A percentile compares a stretch with the other conserved stretches of the same genome.
phyloP scores from a whole-genome alignment of 2,329 filamentous ascomycete species.

The Xylaria sp. region DNA sequence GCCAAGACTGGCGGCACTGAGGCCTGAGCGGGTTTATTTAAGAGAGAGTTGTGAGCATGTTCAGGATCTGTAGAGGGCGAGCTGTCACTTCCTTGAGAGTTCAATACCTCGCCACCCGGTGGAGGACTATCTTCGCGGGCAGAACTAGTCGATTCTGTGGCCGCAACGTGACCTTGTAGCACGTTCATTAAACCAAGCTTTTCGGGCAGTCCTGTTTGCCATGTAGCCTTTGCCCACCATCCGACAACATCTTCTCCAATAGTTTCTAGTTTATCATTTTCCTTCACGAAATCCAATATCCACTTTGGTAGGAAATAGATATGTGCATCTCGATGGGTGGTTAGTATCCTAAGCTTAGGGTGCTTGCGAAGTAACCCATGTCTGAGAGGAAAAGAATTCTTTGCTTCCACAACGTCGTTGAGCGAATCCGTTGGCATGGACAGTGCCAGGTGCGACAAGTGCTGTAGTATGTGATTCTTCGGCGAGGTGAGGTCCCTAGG shows the following conservation, averaged over 20 bases:
- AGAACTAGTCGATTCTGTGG: slow-evolving; percentile 53
- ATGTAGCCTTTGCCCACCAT: slow-evolving; percentile 94
- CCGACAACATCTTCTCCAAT: slow-evolving; percentile 92
- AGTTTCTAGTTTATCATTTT: slow-evolving; percentile 84
- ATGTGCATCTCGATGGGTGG: slow-evolving; percentile 87
- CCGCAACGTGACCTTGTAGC: slow-evolving; percentile 59
- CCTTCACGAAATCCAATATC: slow-evolving; percentile 84
- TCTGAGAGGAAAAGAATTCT: slow-evolving; percentile 77
- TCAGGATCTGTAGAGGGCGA: slow-evolving; percentile 38
- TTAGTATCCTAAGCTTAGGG: slow-evolving; percentile 81
- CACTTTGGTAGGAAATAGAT: slow-evolving; percentile 94
- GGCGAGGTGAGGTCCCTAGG: slow-evolving; percentile 66
- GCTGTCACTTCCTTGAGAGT: slow-evolving; percentile 39
- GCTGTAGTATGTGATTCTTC: slow-evolving; percentile 71
- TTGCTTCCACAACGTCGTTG: slow-evolving; percentile 82
- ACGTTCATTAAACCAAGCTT: slow-evolving; percentile 80
- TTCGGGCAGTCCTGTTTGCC: slow-evolving; percentile 82
- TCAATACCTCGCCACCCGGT: slow-evolving; percentile 32
- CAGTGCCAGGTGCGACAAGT: slow-evolving; percentile 82
- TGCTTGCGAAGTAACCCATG: slow-evolving; percentile 80
- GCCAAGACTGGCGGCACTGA: slow-evolving; percentile 78
- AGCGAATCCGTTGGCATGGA: slow-evolving; percentile 89
- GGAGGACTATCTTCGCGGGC: slow-evolving; percentile 37
- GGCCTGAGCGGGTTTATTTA: slow-evolving; percentile 43
- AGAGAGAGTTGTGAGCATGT: slow-evolving; percentile 41